Evolutionary conservation across 2,329 filamentous ascomycete genomes (phyloP).

Genomic region (Metarhizium rileyi): DNA sequence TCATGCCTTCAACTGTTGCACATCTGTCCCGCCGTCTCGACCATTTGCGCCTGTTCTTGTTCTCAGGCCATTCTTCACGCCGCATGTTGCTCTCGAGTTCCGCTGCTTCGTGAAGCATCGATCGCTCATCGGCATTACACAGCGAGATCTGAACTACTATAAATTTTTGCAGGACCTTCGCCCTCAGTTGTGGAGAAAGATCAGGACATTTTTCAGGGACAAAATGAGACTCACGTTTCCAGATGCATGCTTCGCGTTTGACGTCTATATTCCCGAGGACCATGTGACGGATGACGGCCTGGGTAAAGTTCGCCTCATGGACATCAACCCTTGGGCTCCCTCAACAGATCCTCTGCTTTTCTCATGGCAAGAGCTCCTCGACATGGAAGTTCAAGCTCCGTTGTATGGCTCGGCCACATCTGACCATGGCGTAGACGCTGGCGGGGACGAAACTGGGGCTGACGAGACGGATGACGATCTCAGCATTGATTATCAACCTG

Average conservation of each 20-base stretch:
- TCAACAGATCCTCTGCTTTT: conserved; percentile 85
- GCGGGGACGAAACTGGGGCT: conserved; percentile 26
- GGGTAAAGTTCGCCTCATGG: conserved; percentile 72
- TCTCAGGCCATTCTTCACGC: conserved; percentile 76
- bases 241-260: conserved; percentile 77
- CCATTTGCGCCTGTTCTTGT: conserved; percentile 69
- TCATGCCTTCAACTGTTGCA: conserved; percentile 74
- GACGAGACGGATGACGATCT: conserved; percentile 29
- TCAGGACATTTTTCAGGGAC: conserved; percentile 67
- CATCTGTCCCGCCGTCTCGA: conserved; percentile 26
- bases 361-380: conserved; percentile 78
- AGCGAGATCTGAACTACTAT: conserved; percentile 86
- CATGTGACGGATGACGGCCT: conserved; percentile 47
- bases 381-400: conserved; percentile 52
- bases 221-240: conserved; percentile 69
- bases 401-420: conserved; percentile 37
- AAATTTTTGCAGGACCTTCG: conserved; percentile 63
- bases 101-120: conserved; percentile 86
- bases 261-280: conserved; percentile 77
- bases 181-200: conserved; percentile 54
- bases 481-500: conserved; percentile 40
- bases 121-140: conserved; percentile 70
- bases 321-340: conserved; percentile 91
- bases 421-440: conserved; percentile 19
- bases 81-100: conserved; percentile 89